These are phyloP conservation scores for Lepidium africanum DNA, from an alignment of 345 rosid species.

Conservation along the genomic window DNA sequence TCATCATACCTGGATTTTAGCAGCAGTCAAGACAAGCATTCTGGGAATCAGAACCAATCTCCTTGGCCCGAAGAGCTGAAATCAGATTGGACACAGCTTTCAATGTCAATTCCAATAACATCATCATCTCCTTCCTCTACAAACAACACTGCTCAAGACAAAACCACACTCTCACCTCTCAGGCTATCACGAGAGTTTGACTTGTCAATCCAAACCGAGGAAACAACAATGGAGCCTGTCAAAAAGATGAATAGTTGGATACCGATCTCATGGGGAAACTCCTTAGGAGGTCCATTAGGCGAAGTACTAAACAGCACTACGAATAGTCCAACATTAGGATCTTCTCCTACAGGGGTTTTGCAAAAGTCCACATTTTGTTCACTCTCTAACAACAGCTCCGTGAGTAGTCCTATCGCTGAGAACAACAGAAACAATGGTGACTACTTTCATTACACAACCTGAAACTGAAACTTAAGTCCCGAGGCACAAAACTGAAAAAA, in stretches of 20 bases:
- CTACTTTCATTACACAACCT: conserved; percentile 23
- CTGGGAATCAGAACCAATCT: conserved; percentile 19
- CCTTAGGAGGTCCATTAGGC: conserved; percentile 63
- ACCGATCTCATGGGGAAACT: conserved; percentile 46
- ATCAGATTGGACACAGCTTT: conserved; percentile 63
- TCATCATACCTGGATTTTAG: conserved; percentile 29
- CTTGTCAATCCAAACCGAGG: conserved; percentile 22
- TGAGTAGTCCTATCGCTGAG: conserved; percentile 40
- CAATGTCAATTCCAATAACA: conserved; percentile 57
- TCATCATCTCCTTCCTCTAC: conserved; percentile 37
- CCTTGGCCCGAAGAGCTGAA: conserved; percentile 49
- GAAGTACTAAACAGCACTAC: conserved; percentile 44
- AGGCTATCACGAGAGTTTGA: conserved; percentile 46
- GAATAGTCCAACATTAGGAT: conserved; percentile 38
- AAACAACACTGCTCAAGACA: conserved; percentile 25
- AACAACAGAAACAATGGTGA: conserved; percentile 32
- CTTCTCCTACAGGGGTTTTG: conserved; percentile 60
- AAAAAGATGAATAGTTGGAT: conserved; percentile 42
- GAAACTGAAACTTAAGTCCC: not conserved
- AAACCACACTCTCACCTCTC: conserved; percentile 38
- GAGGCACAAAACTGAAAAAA: not conserved
- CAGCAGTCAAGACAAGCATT: conserved; percentile 31
- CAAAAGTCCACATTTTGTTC: conserved; percentile 45
- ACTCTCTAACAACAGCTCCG: conserved; percentile 59
- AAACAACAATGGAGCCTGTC: conserved; percentile 16